These are phyloP conservation scores for Sonneratia caseolaris DNA, from an alignment of 345 rosid species.

Conservation along the genomic window DNA sequence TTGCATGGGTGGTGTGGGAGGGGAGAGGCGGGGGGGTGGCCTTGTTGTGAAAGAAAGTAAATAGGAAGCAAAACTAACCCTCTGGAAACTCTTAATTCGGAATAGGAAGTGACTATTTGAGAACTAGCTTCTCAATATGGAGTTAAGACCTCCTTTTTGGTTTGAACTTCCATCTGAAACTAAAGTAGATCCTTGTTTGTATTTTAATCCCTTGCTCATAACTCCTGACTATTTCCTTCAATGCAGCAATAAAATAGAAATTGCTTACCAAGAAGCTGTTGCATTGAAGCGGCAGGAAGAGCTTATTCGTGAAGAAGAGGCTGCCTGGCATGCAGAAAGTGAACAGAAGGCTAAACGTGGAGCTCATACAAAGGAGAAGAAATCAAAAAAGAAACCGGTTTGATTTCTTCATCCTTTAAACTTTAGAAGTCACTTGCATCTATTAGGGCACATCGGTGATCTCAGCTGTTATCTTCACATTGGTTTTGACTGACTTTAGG, in stretches of 20 bases:
- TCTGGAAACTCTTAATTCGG: not conserved
- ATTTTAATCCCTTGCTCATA: too few species aligned
- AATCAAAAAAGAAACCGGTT: constrained; percentile 88
- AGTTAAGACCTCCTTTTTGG: not conserved
- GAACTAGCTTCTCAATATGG: not conserved
- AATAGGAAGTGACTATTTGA: not conserved
- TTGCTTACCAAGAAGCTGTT: constrained; percentile 90
- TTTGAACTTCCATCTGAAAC: not conserved
- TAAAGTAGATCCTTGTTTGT: not conserved
- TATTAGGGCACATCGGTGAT: not conserved
- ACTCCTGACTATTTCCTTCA: not conserved
- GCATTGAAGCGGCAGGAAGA: constrained; percentile 90
- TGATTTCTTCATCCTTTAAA: not conserved
- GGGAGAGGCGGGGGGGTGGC: too few species aligned
- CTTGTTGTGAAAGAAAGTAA: not conserved
- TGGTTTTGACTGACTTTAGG: not conserved
- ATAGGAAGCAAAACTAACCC: not conserved
- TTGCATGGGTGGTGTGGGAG: too few species aligned
- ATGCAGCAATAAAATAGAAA: constrained; percentile 76
- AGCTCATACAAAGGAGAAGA: constrained; percentile 65
- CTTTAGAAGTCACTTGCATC: not conserved
- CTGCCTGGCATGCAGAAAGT: constrained; percentile 62
- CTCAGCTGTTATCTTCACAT: not conserved
- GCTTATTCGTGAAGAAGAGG: constrained; percentile 95
- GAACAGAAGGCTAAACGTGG: constrained; percentile 81